A percentile compares a stretch with the other conserved stretches of the same genome.
These are phyloP conservation scores for Cladophialophora immunda DNA, from an alignment of 2,329 filamentous ascomycete species.

Conservation along the genomic window DNA sequence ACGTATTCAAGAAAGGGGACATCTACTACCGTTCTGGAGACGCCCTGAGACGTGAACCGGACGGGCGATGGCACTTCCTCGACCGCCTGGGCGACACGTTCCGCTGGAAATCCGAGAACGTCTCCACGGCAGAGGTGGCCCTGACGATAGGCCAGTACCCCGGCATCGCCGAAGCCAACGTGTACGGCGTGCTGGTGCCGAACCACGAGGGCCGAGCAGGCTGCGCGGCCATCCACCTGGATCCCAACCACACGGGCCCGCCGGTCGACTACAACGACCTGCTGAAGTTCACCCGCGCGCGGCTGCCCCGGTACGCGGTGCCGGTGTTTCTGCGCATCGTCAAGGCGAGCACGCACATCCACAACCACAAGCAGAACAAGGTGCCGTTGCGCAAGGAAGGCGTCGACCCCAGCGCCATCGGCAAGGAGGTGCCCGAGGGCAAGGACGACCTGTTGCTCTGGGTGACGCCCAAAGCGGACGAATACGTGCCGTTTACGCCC, in stretches of 20 bases:
- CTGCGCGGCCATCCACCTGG: constrained; percentile 75
- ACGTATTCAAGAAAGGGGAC: constrained; percentile 78
- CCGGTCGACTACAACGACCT: constrained; percentile 67
- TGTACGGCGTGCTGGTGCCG: constrained; percentile 82
- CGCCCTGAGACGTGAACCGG: constrained; percentile 72
- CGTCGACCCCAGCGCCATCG: constrained; percentile 37
- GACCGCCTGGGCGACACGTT: constrained; percentile 69
- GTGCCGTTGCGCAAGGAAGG: constrained; percentile 62
- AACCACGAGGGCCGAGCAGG: constrained; percentile 85
- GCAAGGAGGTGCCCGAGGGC: constrained; percentile 37
- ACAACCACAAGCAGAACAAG: constrained; percentile 86
- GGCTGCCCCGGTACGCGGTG: constrained; percentile 77
- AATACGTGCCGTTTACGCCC: constrained; percentile 33
- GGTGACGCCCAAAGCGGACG: constrained; percentile 34
- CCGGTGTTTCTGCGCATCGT: constrained; percentile 76
- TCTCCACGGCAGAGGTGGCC: constrained; percentile 83
- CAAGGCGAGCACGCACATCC: constrained; percentile 66
- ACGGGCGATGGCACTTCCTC: constrained; percentile 80
- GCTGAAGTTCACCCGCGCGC: constrained; percentile 64
- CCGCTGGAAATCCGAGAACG: constrained; percentile 77
- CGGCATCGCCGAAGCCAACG: constrained; percentile 78
- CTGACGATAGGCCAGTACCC: constrained; percentile 74
- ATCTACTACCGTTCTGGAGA: constrained; percentile 88
- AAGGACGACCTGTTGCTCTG: constrained; percentile 46
- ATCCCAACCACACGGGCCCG: constrained; percentile 52